phyloP scores from a whole-genome alignment of 2,329 filamentous ascomycete species.

The Balansia obtecta region DNA sequence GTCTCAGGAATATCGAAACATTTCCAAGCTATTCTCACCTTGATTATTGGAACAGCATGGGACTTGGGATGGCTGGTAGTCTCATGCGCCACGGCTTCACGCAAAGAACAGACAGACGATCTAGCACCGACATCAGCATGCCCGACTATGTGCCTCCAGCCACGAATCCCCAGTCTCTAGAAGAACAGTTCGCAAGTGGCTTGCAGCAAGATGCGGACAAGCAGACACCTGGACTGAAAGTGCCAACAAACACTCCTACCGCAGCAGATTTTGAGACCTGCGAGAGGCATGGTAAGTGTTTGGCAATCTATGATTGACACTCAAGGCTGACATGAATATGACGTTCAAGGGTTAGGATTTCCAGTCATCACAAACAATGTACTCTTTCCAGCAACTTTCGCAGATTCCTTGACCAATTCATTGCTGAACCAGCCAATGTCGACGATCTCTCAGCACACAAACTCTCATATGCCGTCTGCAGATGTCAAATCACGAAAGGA shows the following conservation, averaged over 20 bases:
- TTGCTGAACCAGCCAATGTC: conserved; percentile 35
- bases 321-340: not conserved
- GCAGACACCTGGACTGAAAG: conserved; percentile 17
- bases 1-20: conserved; percentile 8
- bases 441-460: conserved; percentile 19
- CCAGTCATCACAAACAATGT: conserved; percentile 10
- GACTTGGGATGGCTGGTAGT: conserved; percentile 8
- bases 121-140: conserved; percentile 29
- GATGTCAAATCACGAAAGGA: conserved; percentile 35
- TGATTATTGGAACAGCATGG: conserved; percentile 15
- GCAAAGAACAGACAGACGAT: conserved; percentile 11
- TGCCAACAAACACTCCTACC: conserved; percentile 31
- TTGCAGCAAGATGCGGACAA: conserved; percentile 22
- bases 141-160: conserved; percentile 23
- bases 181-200: conserved; percentile 8
- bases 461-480: conserved; percentile 18
- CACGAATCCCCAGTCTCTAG: conserved; percentile 6
- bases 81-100: conserved; percentile 5
- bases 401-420: conserved; percentile 32
- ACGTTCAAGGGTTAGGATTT: conserved; percentile 8
- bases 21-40: conserved; percentile 16
- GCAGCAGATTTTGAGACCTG: conserved; percentile 8
- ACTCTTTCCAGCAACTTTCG: conserved; percentile 21
- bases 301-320: not conserved
- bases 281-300: conserved; percentile 11